phyloP scores from a whole-genome alignment of 108 stramenopile genomes.

The Cylindrotheca closterium region DNA sequence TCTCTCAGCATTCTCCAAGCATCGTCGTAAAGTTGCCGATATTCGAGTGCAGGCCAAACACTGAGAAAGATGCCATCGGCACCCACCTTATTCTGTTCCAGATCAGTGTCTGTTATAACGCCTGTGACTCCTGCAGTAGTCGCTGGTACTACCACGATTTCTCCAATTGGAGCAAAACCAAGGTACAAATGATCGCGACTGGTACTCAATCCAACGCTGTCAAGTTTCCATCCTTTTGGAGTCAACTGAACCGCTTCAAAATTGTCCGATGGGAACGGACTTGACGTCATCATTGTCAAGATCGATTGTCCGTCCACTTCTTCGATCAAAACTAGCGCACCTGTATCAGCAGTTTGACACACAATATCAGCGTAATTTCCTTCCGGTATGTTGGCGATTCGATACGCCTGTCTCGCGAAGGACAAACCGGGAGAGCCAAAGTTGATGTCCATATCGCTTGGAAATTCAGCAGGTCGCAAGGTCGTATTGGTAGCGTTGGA shows the following conservation, averaged over 20 bases:
- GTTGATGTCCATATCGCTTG: constrained; percentile 47
- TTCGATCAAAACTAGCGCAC: constrained; percentile 36
- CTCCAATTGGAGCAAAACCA: constrained; percentile 28
- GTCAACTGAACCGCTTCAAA: constrained; percentile 21
- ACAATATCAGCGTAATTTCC: constrained; percentile 45
- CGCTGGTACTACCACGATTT: constrained; percentile 33
- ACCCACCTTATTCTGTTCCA: constrained; percentile 46
- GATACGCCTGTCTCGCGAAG: constrained; percentile 64
- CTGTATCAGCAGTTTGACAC: constrained; percentile 50
- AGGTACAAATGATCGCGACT: constrained; percentile 34
- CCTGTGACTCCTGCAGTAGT: constrained; percentile 14
- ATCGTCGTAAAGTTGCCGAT: constrained; percentile 70
- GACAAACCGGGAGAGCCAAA: constrained; percentile 35
- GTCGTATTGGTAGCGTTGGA: neutral
- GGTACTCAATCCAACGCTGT: constrained; percentile 28
- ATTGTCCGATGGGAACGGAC: constrained; percentile 51
- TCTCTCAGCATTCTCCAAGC: constrained; percentile 76
- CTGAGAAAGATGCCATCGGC: constrained; percentile 31
- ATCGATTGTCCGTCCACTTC: neutral
- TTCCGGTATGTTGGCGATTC: constrained; percentile 49
- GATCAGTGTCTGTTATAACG: constrained; percentile 11
- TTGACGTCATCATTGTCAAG: constrained; percentile 32
- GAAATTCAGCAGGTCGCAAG: constrained; percentile 14
- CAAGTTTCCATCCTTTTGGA: constrained; percentile 7
- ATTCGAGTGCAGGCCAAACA: constrained; percentile 70